Evolutionary conservation across 352 stramenopile species (phyloP).

Genomic region (Globisporangium nodosum): DNA sequence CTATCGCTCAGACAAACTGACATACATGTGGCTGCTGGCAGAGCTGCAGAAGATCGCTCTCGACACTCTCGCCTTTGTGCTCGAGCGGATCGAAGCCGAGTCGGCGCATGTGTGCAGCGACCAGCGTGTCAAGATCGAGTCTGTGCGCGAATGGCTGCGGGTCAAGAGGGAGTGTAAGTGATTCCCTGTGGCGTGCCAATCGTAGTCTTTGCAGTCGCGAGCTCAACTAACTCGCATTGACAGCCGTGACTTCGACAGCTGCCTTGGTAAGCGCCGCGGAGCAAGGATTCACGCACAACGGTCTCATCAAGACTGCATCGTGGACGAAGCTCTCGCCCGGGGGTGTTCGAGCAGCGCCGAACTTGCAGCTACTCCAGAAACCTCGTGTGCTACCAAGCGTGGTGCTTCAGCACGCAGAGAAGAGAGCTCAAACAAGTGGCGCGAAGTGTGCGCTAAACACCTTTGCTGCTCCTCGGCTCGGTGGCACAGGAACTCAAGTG

Average conservation of each 20-base stretch:
- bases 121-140: slow-evolving; percentile 29
- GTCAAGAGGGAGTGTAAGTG: slow-evolving; percentile 20
- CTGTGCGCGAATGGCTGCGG: slow-evolving; percentile 17
- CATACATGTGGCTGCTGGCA: slow-evolving; percentile 8
- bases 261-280: neutral
- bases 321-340: neutral
- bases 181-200: neutral
- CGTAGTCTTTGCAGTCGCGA: neutral
- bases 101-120: slow-evolving; percentile 34
- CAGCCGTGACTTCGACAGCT: neutral
- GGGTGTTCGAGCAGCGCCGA: neutral
- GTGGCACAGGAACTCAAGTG: neutral
- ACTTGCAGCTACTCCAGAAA: neutral
- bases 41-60: slow-evolving; percentile 39
- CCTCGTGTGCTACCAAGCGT: neutral
- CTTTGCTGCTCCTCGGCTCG: neutral
- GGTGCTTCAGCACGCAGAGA: neutral
- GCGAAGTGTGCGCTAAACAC: slow-evolving; percentile 14
- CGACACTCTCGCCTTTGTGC: slow-evolving; percentile 45
- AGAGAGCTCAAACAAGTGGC: neutral
- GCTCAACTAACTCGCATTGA: neutral
- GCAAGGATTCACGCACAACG: neutral
- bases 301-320: slow-evolving; percentile 2
- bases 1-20: neutral
- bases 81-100: slow-evolving; percentile 45